Base-by-base conservation (phyloP, 371 early-diverging fungal species). In the Rhizopus microsporus region DNA sequence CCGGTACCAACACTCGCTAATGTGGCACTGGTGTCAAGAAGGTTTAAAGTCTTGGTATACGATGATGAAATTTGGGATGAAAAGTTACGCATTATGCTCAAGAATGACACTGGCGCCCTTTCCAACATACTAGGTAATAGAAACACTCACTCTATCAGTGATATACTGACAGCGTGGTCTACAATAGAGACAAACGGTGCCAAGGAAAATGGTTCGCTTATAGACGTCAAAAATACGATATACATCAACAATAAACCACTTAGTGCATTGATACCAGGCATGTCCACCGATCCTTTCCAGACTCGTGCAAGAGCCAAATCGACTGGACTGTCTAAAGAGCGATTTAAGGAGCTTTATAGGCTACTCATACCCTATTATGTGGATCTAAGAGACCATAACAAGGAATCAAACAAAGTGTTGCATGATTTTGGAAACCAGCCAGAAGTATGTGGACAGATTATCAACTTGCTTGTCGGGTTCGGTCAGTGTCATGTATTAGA, bases 281-380 rank as follows among this genome's bases (percentile, higher is more conserved):
- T 86, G 38, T 74, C 75, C 5, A 75, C 76, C 4, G 84, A 86
- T 54, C 81, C 84, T 2, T 84, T 79, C 46, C 68, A 67, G 5
- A 74, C 80, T 53, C 68, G 83, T 57, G 77, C 82, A 34, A 66
- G 81, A 53, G 69, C 77, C 7, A 71, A 72, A 58, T 83, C 79
- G 6, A 75, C 78, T 34, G 81, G 84, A 1, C 57, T 72, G 7
- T 85, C 89, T 0, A 77, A 88, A 53, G 89, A 89, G 52, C 68
- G 77, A 47, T 93, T 93, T 63, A 85, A 80, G 63, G 68, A 74
- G 43, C 69, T 88, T 16, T 91, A 85, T 67, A 68, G 49, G 9
- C 83, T 84, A 38, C 68, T 93, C 1, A 56, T 75, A 54, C 91
- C 88, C 15, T 92, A 88, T 57, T 93, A 89, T 65, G 59, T 85